phyloP scores from a whole-genome alignment of 75 land plant species.

The Cupressus sempervirens region DNA sequence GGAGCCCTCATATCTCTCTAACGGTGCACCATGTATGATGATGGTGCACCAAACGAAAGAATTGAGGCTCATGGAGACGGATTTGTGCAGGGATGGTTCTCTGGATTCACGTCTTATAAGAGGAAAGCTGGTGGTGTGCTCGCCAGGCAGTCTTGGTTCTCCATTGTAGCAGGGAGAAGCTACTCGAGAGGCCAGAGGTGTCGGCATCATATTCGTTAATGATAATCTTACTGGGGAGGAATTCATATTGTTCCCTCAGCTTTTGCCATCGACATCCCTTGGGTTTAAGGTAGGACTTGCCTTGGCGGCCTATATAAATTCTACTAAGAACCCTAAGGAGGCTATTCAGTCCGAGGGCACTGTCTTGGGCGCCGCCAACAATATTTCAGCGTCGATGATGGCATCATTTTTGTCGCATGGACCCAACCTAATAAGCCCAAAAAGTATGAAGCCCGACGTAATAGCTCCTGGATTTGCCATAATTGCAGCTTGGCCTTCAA shows the following conservation, averaged over 20 bases:
- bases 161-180: neutral
- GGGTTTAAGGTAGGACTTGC: neutral
- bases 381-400: conserved; percentile 15
- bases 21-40: conserved; percentile 19
- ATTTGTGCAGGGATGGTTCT: neutral
- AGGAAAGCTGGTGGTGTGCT: too few species aligned
- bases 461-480: conserved; percentile 49
- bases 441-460: conserved; percentile 57
- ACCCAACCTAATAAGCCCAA: conserved; percentile 28
- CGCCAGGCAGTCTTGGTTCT: too few species aligned
- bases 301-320: too few species aligned
- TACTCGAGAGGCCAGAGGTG: neutral
- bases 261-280: neutral
- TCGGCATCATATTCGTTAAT: neutral
- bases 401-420: conserved; percentile 43
- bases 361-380: neutral
- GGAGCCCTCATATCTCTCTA: neutral
- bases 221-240: neutral
- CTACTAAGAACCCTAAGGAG: neutral
- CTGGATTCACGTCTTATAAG: neutral
- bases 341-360: neutral
- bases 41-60: conserved; percentile 6
- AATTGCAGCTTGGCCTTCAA: conserved; percentile 53
- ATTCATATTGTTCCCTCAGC: neutral
- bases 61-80: neutral